Evolutionary conservation across 495 filamentous ascomycete genomes (phyloP), one percentile per base, ranked within the genome.

Genomic region (Podospora conica): DNA sequence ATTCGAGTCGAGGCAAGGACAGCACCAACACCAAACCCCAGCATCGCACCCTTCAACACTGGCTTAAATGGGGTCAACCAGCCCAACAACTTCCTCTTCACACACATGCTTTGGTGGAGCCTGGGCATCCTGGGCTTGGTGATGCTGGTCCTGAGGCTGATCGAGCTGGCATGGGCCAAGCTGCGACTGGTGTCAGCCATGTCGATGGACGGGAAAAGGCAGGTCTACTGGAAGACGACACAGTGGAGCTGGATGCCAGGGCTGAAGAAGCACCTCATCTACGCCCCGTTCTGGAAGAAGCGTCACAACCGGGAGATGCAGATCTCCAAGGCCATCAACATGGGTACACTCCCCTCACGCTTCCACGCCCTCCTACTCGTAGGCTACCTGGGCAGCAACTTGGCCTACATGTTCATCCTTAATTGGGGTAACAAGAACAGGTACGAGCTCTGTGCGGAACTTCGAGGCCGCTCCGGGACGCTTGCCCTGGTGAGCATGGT

Each of bases 401-500:
- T 88, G 27, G 78, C 79, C 56, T 90, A 89, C 79, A 86, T 86
- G 80, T 82, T 85, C 63, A 75, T 82, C 59, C 81, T 90, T 59
- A 80, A 91, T 76, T 90, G 84, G 77, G 71, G 40, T 29, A 75
- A 75, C 66, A 69, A 69, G 64, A 84, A 82, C 76, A 77, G 65
- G 65, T 86, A 79, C 65, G 77, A 81, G 7, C 78, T 90, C n/a
- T 75, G 74, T 31, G 81, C 79, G 61, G 80, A 82, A 67, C 75
- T 97, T 27, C 88, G 95, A 65, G 93, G 93, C 53, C 89, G 95
- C 56, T 90, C 90, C 22, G 95, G 95, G 55, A 88, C 87, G 53
- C 82, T 98, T 67, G 85, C 94, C 1, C 81, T 88, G 24, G 84
- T 96, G 66, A 98, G 96, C 76, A 90, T 98, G 88, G 84, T 97